Conservation (phyloP, 805 yeast genomes). For the Yarrowia deformans region DNA sequence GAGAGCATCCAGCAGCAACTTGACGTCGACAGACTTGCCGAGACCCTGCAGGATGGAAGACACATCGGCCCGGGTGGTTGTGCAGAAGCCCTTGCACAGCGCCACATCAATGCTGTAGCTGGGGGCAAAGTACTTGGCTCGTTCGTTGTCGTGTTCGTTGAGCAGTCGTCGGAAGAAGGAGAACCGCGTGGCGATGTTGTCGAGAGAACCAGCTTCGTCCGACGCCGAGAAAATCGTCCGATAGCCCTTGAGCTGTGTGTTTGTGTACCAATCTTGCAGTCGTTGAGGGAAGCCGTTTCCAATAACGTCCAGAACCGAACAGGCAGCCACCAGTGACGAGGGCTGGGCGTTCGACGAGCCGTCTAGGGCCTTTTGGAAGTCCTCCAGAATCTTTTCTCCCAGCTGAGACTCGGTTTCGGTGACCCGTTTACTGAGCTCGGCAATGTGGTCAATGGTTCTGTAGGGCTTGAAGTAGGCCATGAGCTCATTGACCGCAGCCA, state of each 20-base stretch:
- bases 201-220: slow-evolving; percentile 95
- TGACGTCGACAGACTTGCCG: slow-evolving; percentile 61
- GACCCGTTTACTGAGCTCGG: slow-evolving; percentile 66
- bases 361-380: slow-evolving; percentile 60
- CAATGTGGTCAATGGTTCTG: slow-evolving; percentile 82
- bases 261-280: slow-evolving; percentile 75
- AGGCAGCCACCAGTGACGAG: slow-evolving; percentile 60
- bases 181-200: slow-evolving; percentile 81
- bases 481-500: slow-evolving; percentile 76
- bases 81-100: slow-evolving; percentile 69
- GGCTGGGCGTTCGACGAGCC: neutral
- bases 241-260: slow-evolving; percentile 73
- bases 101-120: slow-evolving; percentile 74
- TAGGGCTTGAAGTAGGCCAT: slow-evolving; percentile 77
- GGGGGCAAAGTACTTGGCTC: slow-evolving; percentile 65
- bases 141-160: slow-evolving; percentile 62
- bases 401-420: slow-evolving; percentile 65
- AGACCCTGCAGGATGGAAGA: slow-evolving; percentile 57
- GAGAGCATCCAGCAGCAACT: slow-evolving; percentile 69
- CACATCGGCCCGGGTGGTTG: slow-evolving; percentile 72
- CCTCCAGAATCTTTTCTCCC: slow-evolving; percentile 73
- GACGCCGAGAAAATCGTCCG: slow-evolving; percentile 72
- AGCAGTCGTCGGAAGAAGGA: slow-evolving; percentile 79
- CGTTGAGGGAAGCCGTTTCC: slow-evolving; percentile 61
- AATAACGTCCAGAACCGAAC: slow-evolving; percentile 71